Percentiles rank a stretch among this genome's conserved stretches.
phyloP scores from a whole-genome alignment of 495 filamentous ascomycete genomes.

The Daldinia decipiens region DNA sequence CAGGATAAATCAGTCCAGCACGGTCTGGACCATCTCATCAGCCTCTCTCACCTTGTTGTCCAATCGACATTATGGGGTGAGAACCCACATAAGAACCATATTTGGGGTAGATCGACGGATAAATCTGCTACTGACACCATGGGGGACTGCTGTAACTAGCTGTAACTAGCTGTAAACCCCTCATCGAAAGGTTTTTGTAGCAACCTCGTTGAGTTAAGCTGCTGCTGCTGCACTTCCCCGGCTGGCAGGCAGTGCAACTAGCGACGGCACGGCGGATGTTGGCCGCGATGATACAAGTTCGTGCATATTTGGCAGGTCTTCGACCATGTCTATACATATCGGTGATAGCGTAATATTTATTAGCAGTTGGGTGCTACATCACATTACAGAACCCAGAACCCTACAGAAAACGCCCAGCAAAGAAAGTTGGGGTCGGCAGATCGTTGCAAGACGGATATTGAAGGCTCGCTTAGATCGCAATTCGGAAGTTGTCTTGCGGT shows the following conservation, averaged over 20 bases:
- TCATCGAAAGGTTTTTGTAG: conserved; percentile 27
- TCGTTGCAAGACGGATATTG: neutral
- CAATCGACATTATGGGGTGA: conserved; percentile 30
- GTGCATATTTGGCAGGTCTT: conserved; percentile 19
- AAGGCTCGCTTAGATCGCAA: conserved; percentile 10
- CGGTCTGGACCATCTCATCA: conserved; percentile 37
- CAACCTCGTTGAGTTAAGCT: conserved; percentile 9
- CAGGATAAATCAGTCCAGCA: conserved; percentile 7
- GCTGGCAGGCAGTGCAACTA: conserved; percentile 12
- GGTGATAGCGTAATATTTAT: neutral
- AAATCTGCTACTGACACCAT: conserved; percentile 28
- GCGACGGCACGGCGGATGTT: conserved; percentile 17
- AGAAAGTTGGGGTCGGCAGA: conserved; percentile 2
- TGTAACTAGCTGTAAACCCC: conserved; percentile 18
- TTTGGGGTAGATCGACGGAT: conserved; percentile 37
- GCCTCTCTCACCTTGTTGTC: conserved; percentile 21
- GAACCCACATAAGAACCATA: conserved; percentile 26
- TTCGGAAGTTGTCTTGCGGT: conserved; percentile 1
- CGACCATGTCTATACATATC: conserved; percentile 1
- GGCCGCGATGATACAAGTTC: conserved; percentile 24
- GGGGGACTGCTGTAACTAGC: conserved; percentile 12
- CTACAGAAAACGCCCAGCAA: neutral
- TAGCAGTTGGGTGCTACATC: neutral
- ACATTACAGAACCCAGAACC: neutral
- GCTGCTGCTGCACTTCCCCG: conserved; percentile 31